These are phyloP conservation scores for Solanum stenotomum DNA, from an alignment of 257 asterid species.

Conservation along the genomic window DNA sequence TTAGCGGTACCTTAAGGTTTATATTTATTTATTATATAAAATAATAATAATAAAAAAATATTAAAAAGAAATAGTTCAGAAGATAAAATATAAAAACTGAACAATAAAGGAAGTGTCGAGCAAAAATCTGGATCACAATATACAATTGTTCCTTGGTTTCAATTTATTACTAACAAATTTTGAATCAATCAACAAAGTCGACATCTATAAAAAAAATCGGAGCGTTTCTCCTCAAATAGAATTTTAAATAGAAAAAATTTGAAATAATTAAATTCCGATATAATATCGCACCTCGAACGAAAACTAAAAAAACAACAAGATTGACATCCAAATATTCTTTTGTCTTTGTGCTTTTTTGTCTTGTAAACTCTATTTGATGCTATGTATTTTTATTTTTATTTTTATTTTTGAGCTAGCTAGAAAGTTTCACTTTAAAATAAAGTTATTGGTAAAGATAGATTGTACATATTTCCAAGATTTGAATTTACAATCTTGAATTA, in stretches of 20 bases:
- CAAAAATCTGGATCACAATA: not conserved
- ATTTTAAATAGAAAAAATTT: no score
- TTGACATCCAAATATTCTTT: not conserved
- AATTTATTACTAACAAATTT: not conserved
- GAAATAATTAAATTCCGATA: accelerated
- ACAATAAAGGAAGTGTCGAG: not conserved
- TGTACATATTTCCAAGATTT: no score
- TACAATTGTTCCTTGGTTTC: not conserved
- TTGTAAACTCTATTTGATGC: not conserved
- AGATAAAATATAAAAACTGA: not conserved
- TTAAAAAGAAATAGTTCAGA: not conserved
- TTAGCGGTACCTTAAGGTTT: not conserved
- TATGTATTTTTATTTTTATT: no score
- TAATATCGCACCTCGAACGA: accelerated
- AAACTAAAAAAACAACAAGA: no score
- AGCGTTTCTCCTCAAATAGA: accelerated
- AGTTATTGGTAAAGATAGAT: no score
- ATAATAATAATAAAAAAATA: not conserved
- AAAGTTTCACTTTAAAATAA: no score
- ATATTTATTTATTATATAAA: not conserved
- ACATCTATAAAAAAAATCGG: no score
- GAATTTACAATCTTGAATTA: not conserved
- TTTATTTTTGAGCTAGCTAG: not conserved
- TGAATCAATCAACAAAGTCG: not conserved
- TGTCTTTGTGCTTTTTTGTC: not conserved